Percentiles rank a stretch among this genome's conserved stretches.
These are phyloP conservation scores for Chaetomiaceae sp. DNA, from an alignment of 2,329 filamentous ascomycete species.

Conservation along the genomic window DNA sequence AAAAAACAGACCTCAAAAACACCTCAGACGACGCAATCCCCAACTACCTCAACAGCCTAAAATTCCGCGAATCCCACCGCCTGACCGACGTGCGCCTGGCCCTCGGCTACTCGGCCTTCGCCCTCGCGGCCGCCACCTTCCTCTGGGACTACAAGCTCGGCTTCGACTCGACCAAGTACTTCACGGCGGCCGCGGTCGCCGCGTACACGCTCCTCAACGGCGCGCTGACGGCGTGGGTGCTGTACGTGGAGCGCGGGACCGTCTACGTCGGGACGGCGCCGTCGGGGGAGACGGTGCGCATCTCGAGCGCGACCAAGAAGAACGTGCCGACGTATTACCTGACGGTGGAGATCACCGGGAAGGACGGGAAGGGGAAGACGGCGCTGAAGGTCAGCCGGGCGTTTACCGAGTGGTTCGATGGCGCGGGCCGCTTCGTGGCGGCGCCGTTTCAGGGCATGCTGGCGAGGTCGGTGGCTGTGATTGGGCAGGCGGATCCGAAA, in stretches of 20 bases:
- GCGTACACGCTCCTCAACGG: conserved; percentile 77
- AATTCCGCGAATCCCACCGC: conserved; percentile 75
- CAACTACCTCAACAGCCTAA: conserved; percentile 86
- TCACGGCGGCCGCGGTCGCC: conserved; percentile 73
- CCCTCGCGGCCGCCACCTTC: conserved; percentile 78
- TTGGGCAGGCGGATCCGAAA: conserved; percentile 64
- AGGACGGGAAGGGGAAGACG: conserved; percentile 35
- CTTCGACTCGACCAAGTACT: conserved; percentile 80
- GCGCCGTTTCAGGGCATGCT: conserved; percentile 76
- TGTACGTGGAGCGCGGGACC: conserved; percentile 72
- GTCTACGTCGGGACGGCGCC: conserved; percentile 71
- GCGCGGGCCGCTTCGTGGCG: conserved; percentile 64
- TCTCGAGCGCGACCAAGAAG: conserved; percentile 71
- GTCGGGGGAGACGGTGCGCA: conserved; percentile 59
- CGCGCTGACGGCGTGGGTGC: conserved; percentile 78
- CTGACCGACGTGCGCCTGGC: conserved; percentile 77
- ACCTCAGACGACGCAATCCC: conserved; percentile 91
- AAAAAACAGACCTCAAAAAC: conserved; percentile 78
- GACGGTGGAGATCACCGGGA: conserved; percentile 52
- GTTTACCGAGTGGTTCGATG: conserved; percentile 75
- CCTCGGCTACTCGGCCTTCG: conserved; percentile 78
- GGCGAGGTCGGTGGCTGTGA: conserved; percentile 59
- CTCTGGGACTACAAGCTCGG: conserved; percentile 87
- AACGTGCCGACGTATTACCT: conserved; percentile 76
- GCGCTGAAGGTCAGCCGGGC: conserved; percentile 55